Conservation (phyloP, 176 grass and related monocot genomes). For the Oryza glumipatula region DNA sequence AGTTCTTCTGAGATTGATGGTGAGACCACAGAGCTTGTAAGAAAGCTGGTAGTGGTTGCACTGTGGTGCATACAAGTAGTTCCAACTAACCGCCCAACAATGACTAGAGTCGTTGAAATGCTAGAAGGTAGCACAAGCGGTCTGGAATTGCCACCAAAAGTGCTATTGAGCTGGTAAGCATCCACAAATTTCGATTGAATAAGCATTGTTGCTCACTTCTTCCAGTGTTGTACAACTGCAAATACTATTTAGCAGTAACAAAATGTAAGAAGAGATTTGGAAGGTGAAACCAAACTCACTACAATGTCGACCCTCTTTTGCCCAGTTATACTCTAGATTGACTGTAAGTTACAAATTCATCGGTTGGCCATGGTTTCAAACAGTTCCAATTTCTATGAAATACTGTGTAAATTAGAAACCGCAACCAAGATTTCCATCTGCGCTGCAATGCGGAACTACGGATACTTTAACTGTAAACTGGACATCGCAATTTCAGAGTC, state of each 20-base stretch:
- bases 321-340: not conserved
- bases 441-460: not conserved
- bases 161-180: constrained; percentile 8
- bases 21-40: constrained; percentile 42
- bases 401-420: not conserved
- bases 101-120: constrained; percentile 58
- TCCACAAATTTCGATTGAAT: not conserved
- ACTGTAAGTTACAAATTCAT: not conserved
- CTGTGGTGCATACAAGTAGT: constrained; percentile 60
- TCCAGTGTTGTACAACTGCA: not conserved
- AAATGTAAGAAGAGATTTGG: not conserved
- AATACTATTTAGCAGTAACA: not conserved
- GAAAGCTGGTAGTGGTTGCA: constrained; percentile 53
- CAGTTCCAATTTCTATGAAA: too few relatives aligned
- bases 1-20: constrained; percentile 40
- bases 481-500: not conserved
- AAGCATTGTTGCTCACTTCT: not conserved
- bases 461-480: not conserved
- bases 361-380: not conserved
- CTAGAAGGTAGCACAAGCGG: constrained; percentile 37
- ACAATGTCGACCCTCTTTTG: not conserved
- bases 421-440: not conserved
- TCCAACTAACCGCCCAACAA: constrained; percentile 49
- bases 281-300: not conserved
- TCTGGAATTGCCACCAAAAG: constrained; percentile 46